Percentiles rank a stretch among this genome's conserved stretches.
Conservation (phyloP, 148 eudicot species). For the Camellia japonica region DNA sequence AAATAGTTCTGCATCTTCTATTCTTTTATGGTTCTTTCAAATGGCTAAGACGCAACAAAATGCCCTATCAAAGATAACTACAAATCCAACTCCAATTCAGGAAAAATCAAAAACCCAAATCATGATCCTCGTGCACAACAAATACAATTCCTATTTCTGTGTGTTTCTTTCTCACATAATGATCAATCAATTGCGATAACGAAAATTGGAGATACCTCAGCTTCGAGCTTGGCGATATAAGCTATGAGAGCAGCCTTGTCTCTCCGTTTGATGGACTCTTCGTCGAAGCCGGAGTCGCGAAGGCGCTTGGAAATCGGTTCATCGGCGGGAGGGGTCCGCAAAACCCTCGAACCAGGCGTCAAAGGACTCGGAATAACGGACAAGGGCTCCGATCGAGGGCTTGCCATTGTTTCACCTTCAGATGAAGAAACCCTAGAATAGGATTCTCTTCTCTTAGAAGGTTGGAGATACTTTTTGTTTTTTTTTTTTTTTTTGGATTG, state of each 20-base stretch:
- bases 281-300: slow-evolving; percentile 71
- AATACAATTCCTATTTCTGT: neutral
- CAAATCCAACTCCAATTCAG: neutral
- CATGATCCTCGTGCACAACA: neutral
- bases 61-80: neutral
- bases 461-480: neutral
- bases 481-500: too few relatives aligned
- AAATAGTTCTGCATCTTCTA: neutral
- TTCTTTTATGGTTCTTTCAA: neutral
- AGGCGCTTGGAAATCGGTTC: slow-evolving; percentile 74
- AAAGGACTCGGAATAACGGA: slow-evolving; percentile 29
- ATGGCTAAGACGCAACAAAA: neutral
- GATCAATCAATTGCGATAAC: slow-evolving; percentile 3
- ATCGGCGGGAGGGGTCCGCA: slow-evolving; percentile 50
- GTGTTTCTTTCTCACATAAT: neutral
- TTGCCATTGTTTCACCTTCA: slow-evolving; percentile 43
- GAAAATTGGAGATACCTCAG: slow-evolving; percentile 48
- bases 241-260: slow-evolving; percentile 92
- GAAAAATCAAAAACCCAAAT: neutral
- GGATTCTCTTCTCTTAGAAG: neutral
- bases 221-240: slow-evolving; percentile 86
- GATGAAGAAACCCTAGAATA: slow-evolving; percentile 12
- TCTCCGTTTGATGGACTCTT: slow-evolving; percentile 77
- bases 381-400: slow-evolving; percentile 45
- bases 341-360: slow-evolving; percentile 51